phyloP scores from a whole-genome alignment of 2,329 filamentous ascomycete species.

The Arthrobotrys iridis region DNA sequence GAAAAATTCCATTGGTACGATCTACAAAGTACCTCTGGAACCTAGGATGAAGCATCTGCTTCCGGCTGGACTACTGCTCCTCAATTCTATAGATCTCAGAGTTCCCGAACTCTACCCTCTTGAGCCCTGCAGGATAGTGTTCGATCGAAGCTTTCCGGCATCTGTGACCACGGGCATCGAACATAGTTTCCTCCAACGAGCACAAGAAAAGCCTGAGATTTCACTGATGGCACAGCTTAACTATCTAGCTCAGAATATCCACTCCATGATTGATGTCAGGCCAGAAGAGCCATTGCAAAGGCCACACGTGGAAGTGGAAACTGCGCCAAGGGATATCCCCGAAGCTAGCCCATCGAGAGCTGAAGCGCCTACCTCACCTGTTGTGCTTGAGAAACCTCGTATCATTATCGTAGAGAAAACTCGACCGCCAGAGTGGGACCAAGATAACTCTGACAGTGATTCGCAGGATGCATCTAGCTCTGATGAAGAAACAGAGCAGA shows the following conservation, averaged over 20 bases:
- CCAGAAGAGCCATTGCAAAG: background rate
- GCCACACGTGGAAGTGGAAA: background rate
- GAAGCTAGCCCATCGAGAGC: conserved; percentile 1
- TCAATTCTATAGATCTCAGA: conserved; percentile 45
- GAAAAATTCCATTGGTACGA: conserved; percentile 52
- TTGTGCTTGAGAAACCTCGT: conserved; percentile 33
- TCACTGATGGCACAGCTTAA: conserved; percentile 55
- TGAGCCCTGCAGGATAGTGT: conserved; percentile 52
- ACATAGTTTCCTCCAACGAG: conserved; percentile 50
- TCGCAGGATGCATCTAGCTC: conserved; percentile 58
- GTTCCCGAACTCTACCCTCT: conserved; percentile 54
- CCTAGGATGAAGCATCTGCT: conserved; percentile 50
- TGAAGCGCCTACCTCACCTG: background rate
- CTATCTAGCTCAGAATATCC: conserved; percentile 53
- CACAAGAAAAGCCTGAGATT: conserved; percentile 51
- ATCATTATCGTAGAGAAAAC: conserved; percentile 37
- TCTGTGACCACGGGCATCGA: conserved; percentile 40
- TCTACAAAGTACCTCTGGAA: conserved; percentile 55
- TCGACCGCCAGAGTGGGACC: conserved; percentile 61
- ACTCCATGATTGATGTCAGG: conserved; percentile 35
- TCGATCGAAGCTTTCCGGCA: conserved; percentile 37
- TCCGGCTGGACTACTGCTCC: conserved; percentile 53
- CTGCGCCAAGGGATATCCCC: background rate
- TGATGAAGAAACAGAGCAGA: conserved; percentile 18
- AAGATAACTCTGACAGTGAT: conserved; percentile 61